These are phyloP conservation scores for Apophysomyces elegans DNA, from an alignment of 371 early-diverging fungal species.

Conservation along the genomic window DNA sequence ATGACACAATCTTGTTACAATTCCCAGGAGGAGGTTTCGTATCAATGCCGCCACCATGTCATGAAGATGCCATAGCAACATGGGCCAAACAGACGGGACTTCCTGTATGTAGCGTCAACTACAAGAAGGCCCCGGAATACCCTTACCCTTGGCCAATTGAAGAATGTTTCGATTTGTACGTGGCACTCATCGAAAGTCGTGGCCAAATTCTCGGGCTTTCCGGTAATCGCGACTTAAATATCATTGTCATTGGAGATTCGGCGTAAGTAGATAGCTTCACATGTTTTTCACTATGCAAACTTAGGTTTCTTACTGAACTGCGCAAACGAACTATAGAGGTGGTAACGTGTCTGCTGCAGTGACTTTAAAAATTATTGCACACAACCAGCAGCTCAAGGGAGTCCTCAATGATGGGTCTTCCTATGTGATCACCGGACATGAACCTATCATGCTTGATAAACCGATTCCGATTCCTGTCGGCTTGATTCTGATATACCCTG, in stretches of 20 bases:
- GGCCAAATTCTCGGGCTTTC: conserved; percentile 71
- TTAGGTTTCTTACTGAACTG: not conserved
- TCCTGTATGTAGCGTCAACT: conserved; percentile 85
- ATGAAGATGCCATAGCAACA: conserved; percentile 69
- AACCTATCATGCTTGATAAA: conserved; percentile 35
- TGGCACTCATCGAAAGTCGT: conserved; percentile 62
- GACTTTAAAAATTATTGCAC: conserved; percentile 69
- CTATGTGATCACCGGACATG: conserved; percentile 33
- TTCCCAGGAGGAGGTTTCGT: conserved; percentile 91
- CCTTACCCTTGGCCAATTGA: conserved; percentile 93
- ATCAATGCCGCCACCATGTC: conserved; percentile 80
- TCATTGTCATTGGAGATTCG: conserved; percentile 91
- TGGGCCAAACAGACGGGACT: conserved; percentile 72
- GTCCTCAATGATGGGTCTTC: conserved; percentile 9
- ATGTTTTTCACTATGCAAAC: too few species aligned
- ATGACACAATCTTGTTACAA: conserved; percentile 69
- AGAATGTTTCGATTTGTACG: conserved; percentile 93
- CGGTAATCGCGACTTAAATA: conserved; percentile 57
- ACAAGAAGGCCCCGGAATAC: conserved; percentile 94
- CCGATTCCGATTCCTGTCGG: conserved; percentile 53
- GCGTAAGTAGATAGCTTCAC: conserved; percentile 68
- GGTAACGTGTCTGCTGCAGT: conserved; percentile 79
- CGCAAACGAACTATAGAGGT: conserved; percentile 52
- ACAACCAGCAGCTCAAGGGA: conserved; percentile 36
- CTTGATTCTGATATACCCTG: conserved; percentile 89